phyloP scores from a whole-genome alignment of 179 eudicot species.

The Monotropa hypopitys region DNA sequence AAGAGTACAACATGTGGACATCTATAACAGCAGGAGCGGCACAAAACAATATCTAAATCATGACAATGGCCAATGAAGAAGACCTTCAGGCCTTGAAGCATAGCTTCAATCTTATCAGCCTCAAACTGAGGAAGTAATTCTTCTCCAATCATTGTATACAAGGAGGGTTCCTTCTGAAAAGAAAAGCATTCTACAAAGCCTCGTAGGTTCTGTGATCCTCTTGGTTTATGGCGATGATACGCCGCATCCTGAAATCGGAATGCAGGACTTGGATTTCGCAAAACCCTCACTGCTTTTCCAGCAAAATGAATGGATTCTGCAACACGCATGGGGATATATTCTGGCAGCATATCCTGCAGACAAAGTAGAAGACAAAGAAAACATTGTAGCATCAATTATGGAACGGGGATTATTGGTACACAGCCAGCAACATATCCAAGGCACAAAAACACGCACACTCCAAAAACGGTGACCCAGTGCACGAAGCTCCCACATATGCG shows the following conservation, averaged over 20 bases:
- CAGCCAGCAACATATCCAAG: background rate
- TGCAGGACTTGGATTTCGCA: conserved; percentile 83
- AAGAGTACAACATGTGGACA: background rate
- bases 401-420: background rate
- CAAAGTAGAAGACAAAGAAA: too few species aligned
- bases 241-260: conserved; percentile 40
- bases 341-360: conserved; percentile 96
- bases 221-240: conserved; percentile 50
- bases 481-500: too few species aligned
- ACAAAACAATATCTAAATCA: conserved; percentile 2
- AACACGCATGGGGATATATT: conserved; percentile 70
- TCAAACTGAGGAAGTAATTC: conserved; percentile 89
- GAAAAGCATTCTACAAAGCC: conserved; percentile 34
- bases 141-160: conserved; percentile 43
- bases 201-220: conserved; percentile 42
- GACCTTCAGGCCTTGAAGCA: conserved; percentile 84
- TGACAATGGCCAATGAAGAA: background rate
- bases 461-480: too few species aligned
- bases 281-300: conserved; percentile 93
- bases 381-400: conserved; percentile 3
- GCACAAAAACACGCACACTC: too few species aligned
- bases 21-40: background rate
- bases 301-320: conserved; percentile 94
- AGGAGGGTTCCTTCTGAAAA: conserved; percentile 35
- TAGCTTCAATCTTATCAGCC: conserved; percentile 83